Conservation (phyloP, 2,329 filamentous ascomycete genomes). For the Chrysoporthe deuterocubensis region DNA sequence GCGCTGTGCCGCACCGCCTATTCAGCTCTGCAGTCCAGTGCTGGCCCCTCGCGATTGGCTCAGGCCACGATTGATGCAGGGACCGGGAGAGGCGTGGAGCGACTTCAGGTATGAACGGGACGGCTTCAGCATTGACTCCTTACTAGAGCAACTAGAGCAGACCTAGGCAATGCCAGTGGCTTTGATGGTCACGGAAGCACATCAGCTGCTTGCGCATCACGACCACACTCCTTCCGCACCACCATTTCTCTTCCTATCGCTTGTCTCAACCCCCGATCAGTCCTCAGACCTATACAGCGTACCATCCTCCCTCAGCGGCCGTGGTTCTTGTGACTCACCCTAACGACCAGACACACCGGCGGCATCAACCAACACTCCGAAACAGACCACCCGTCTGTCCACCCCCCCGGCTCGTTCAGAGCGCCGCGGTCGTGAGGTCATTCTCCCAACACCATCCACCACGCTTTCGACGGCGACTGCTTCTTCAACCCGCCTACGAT, state of each 20-base stretch:
- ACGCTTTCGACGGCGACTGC: not conserved
- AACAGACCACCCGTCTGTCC: conserved; percentile 12
- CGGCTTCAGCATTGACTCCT: conserved; percentile 12
- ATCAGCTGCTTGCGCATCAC: conserved; percentile 4
- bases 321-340: conserved; percentile 4
- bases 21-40: conserved; percentile 16
- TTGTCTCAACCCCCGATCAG: not conserved
- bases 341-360: not conserved
- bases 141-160: not conserved
- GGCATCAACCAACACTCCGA: conserved; percentile 5
- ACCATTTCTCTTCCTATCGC: not conserved
- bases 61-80: conserved; percentile 6
- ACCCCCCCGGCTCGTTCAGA: not conserved
- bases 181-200: conserved; percentile 4
- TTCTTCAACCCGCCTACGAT: not conserved
- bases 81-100: conserved; percentile 7
- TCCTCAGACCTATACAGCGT: not conserved
- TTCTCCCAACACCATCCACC: conserved; percentile 17
- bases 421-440: conserved; percentile 23
- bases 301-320: not conserved
- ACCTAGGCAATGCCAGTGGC: not conserved
- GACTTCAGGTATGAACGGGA: conserved; percentile 1
- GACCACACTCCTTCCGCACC: not conserved
- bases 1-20: conserved; percentile 16
- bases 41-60: conserved; percentile 18